These are phyloP conservation scores for Eragrostis nindensis DNA, from an alignment of 176 grass and related monocot genomes.

Conservation along the genomic window DNA sequence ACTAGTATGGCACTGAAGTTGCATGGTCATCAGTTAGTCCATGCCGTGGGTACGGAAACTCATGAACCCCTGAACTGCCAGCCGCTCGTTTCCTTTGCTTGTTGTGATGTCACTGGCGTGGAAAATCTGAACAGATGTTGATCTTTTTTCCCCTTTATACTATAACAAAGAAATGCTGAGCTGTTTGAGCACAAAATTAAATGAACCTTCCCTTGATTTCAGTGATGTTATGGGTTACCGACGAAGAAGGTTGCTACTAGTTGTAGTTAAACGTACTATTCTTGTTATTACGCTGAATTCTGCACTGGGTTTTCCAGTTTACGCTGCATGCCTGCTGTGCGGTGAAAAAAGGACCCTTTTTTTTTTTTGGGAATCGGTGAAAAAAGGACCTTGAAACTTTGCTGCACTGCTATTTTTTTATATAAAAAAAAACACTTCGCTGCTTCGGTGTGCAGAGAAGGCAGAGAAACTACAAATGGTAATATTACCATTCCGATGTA, in stretches of 20 bases:
- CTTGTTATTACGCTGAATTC: not conserved
- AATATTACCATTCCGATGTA: too few species aligned
- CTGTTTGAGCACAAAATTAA: not conserved
- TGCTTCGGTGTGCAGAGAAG: not conserved
- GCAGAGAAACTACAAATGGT: too few species aligned
- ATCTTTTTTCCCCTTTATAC: too few species aligned
- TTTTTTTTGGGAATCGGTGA: too few species aligned
- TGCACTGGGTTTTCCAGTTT: not conserved
- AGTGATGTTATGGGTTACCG: constrained; percentile 22
- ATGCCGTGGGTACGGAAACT: not conserved
- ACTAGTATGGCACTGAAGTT: not conserved
- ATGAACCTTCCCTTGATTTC: constrained; percentile 19
- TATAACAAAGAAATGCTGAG: not conserved
- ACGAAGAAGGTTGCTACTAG: not conserved
- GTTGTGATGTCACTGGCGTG: constrained; percentile 28
- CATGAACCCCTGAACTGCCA: constrained; percentile 10
- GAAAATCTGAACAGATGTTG: constrained; percentile 17
- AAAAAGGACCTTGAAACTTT: constrained; percentile 22
- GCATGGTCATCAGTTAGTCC: constrained; percentile 18
- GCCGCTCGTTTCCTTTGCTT: not conserved
- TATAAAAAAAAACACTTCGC: too few species aligned
- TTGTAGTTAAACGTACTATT: not conserved
- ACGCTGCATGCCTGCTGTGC: not conserved
- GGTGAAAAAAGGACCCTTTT: too few species aligned
- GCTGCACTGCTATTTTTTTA: too few species aligned